Evolutionary conservation across 2,329 filamentous ascomycete genomes (phyloP).

Genomic region (Fusarium phyllophilum): DNA sequence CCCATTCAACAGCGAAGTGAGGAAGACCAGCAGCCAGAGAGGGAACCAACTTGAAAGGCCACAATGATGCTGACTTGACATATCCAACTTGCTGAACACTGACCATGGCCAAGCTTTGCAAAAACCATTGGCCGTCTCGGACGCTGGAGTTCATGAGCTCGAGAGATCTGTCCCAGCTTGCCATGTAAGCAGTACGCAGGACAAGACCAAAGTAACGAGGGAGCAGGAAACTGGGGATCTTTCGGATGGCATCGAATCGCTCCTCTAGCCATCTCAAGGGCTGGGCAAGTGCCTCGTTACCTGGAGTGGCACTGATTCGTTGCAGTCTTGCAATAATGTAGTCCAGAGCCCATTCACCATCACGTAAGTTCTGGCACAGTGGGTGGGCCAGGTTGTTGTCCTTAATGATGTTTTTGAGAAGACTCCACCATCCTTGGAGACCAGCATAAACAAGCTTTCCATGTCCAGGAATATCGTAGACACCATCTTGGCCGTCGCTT

Average conservation of each 20-base stretch:
- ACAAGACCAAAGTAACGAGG: conserved; percentile 94
- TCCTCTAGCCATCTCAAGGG: conserved; percentile 83
- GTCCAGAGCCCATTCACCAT: conserved; percentile 92
- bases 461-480: conserved; percentile 85
- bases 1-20: conserved; percentile 94
- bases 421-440: conserved; percentile 98
- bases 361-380: conserved; percentile 89
- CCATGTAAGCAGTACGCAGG: conserved; percentile 86
- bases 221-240: conserved; percentile 86
- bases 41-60: conserved; percentile 84
- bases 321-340: conserved; percentile 85
- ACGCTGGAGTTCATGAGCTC: conserved; percentile 83
- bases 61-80: conserved; percentile 90
- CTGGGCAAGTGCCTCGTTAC: conserved; percentile 70
- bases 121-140: conserved; percentile 84
- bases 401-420: conserved; percentile 83
- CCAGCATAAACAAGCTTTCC: conserved; percentile 93
- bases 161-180: conserved; percentile 81
- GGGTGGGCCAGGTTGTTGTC: conserved; percentile 94
- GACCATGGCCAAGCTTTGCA: conserved; percentile 89
- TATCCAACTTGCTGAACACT: conserved; percentile 91
- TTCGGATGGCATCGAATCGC: conserved; percentile 86
- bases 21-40: conserved; percentile 92
- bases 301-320: conserved; percentile 70
- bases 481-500: conserved; percentile 83